Base-by-base conservation (phyloP, 805 yeast species). In the Lachancea dasiensis region DNA sequence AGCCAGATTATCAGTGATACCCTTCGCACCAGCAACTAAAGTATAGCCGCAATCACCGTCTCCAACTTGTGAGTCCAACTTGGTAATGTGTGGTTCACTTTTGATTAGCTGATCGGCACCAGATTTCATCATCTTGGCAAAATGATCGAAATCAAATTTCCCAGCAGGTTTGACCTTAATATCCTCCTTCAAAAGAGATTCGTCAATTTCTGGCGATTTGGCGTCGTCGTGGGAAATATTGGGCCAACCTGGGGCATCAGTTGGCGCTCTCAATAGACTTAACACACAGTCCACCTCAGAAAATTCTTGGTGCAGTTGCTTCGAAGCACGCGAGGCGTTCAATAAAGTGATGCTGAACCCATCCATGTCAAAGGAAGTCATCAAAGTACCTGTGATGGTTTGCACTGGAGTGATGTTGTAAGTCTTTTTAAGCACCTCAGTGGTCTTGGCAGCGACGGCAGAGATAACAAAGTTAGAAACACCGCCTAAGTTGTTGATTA, bases 31-130 rank as follows among this genome's bases (percentile, higher is more conserved):
- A 17, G 76, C 72, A 10, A 79, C 85, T 44, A 89, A 65, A 1
- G 97, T 89, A 51, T 86, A 92, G 27, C 97, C 97, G 63, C 97
- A 89, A 58, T 89, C 97, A 50, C 97, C 97, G 59, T 89, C 97
- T 41, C 97, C 97, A 1, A 90, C 96, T 48, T 78, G 70, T 2
- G 94, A 82, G 53, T 89, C 97, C 48, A 83, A 79, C 39, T 76
- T 72, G 1, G 97, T 89, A 52, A 89, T 81, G 50, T 76, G 73
- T 2, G 95, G 92, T 60, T 89, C 97, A n/a, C 73, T 73, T 19
- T 70, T 65, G 29, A 81, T 64, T 5, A 79, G 63, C 6, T 60
- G 56, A 37, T 73, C 64, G 39, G 84, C 79, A 27, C 74, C 77
- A 2, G 70, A 49, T 27, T 60, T 56, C 50, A 79, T 58, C 47